phyloP scores from a whole-genome alignment of 2,329 filamentous ascomycete species.

The Diaporthe destruens region DNA sequence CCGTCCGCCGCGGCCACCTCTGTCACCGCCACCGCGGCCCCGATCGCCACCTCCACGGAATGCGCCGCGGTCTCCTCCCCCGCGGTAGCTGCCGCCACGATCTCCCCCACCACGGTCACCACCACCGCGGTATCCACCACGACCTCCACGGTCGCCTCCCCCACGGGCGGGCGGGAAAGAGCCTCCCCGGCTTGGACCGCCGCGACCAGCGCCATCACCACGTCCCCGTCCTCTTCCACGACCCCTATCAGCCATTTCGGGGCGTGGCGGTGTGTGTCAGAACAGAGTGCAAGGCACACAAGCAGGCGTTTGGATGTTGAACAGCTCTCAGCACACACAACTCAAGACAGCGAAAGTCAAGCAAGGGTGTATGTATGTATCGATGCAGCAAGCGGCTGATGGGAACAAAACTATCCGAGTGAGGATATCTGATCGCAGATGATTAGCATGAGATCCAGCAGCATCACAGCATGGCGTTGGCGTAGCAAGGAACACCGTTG shows the following conservation, averaged over 20 bases:
- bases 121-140: slow-evolving; percentile 11
- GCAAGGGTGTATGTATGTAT: neutral
- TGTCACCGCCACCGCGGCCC: slow-evolving; percentile 21
- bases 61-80: slow-evolving; percentile 12
- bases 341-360: neutral
- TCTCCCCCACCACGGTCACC: slow-evolving; percentile 15
- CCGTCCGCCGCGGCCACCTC: slow-evolving; percentile 33
- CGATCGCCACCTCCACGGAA: slow-evolving; percentile 20
- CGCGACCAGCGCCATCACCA: slow-evolving; percentile 2
- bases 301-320: neutral
- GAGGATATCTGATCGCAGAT: neutral
- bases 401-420: neutral
- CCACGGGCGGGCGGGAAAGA: slow-evolving; percentile 14
- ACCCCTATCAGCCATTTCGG: slow-evolving; percentile 5
- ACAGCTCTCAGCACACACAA: neutral
- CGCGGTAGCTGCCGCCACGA: slow-evolving; percentile 30
- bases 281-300: neutral
- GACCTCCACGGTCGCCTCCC: slow-evolving; percentile 23
- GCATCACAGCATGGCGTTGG: neutral
- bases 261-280: neutral
- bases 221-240: slow-evolving; percentile 17
- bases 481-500: neutral
- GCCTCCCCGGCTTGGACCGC: slow-evolving; percentile 12
- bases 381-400: neutral
- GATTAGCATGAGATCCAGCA: neutral